Evolutionary conservation across 2,329 filamentous ascomycete species (phyloP), one percentile per base, ranked within the genome.

Genomic region (Taxawa tesnikishii): DNA sequence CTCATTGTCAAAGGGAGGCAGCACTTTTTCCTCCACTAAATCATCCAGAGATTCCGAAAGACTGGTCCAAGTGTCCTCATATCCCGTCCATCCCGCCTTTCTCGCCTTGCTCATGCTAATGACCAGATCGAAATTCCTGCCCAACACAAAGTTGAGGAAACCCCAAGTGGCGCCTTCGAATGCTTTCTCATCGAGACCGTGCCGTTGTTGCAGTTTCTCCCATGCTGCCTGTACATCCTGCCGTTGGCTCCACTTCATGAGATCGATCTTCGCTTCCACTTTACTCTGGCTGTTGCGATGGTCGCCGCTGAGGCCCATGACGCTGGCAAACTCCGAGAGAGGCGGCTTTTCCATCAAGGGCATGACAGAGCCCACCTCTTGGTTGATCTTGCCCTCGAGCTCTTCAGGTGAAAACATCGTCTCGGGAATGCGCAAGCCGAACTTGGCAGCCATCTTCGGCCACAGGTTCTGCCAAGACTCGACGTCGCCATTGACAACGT

Each of bases 71-170:
- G 16, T 31, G 23, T 45, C 56, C n/a, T 38, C 37, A 33, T 51
- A 61, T 0, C 58, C 62, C 1, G 46, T 57, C 56, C 57, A 68
- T 0, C 64, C 63, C 15, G 53, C 43, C 37, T 54, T 55, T 32
- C 63, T 50, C 4, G 63, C 63, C 44, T 66, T 67, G 29, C 50
- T 63, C 55, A 65, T 63, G 32, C 50, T 58, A 26, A 56, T 42
- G 2, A 62, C 54, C 5, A 59, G 28, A 41, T 57, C 52, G 34
- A 54, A 65, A 26, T 55, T 52, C 21, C 62, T 43, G 0, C 62
- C 60, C 15, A 67, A 43, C 3, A 58, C 55, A 40, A 64, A 61
- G 5, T 52, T 56, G 31, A 60, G 39, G 32, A 61, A 64, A 1
- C 39, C 48, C 60, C 61, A 67, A 1, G 62, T 65, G 2, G 59